Evolutionary conservation across 345 rosid genomes (phyloP), one percentile per base, ranked within the genome.

Genomic region (Eucalyptus brandiana): DNA sequence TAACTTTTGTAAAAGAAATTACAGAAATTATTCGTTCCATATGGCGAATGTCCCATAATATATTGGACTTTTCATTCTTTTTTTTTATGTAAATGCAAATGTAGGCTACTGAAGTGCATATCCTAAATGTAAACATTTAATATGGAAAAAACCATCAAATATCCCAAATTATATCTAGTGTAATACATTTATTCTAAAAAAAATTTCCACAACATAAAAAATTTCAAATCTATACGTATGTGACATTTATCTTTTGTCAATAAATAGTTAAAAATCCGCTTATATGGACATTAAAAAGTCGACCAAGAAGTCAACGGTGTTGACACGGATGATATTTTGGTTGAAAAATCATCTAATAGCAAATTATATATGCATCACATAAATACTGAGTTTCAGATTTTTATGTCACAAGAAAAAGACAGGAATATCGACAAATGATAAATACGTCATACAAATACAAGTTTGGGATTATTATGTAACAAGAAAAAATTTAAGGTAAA

Each of bases 341-440:
- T 24, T 56, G 30, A 56, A 56, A 10, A 10, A 24, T 56, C 30
- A 56, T 56, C 2, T 1, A 2, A 56, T 2, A 24, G 13, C 3
- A 1, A 56, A 56, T 23, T 9, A 56, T 56, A 56, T 24, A 56
- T 56, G 30, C 6, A 23, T 24, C 62, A 24, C 30, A 11, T 56
- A 56, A 23, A 24, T 56, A 5, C 2, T 0, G 2, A 56, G 62
- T 24, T 56, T 23, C 0, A 11, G 0, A 23, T 24, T 56, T 56
- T 56, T 24, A 24, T 24, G 30, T 56, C 62, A 56, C 1, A 56
- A 24, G 6, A 56, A 56, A 56, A 56, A 23, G 3, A 53, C 0
- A 53, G 2, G 30, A 12, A 56, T 23, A 24, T 56, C 0, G 62
- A 1, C 30, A 56, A 56, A 56, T 23, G 30, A 56, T 56, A 56